Evolutionary conservation across 2,329 filamentous ascomycete genomes (phyloP).

Genomic region (Lachnellula cervina): DNA sequence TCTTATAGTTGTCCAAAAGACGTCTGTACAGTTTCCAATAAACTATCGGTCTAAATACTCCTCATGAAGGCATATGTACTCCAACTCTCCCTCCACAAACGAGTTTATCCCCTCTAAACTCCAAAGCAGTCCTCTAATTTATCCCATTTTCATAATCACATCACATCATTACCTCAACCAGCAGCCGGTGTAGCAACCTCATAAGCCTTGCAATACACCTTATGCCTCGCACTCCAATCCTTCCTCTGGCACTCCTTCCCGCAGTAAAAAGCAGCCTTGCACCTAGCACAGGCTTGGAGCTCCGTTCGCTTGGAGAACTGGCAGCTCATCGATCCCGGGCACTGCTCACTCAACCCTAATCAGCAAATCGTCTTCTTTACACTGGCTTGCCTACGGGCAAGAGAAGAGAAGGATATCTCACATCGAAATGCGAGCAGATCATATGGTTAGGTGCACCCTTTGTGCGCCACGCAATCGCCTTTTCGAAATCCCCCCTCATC

Average conservation of each 20-base stretch:
- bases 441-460: background rate
- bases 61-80: too few species aligned
- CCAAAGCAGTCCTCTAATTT: too few species aligned
- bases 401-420: background rate
- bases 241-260: background rate
- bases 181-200: background rate
- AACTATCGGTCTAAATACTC: too few species aligned
- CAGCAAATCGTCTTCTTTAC: too few species aligned
- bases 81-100: too few species aligned
- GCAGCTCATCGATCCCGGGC: background rate
- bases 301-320: background rate
- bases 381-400: too few species aligned
- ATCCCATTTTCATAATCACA: too few species aligned
- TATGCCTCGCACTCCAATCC: slow-evolving; percentile 2
- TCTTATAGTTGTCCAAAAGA: too few species aligned
- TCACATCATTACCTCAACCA: too few species aligned
- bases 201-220: background rate
- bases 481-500: background rate
- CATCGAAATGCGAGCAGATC: background rate
- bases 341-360: background rate
- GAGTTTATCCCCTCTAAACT: too few species aligned
- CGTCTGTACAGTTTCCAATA: too few species aligned
- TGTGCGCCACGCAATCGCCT: background rate
- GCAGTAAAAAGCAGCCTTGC: slow-evolving; percentile 1
- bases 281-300: background rate